Base-by-base conservation (phyloP, 176 grass and related monocot species). In the Triticum timopheevii region DNA sequence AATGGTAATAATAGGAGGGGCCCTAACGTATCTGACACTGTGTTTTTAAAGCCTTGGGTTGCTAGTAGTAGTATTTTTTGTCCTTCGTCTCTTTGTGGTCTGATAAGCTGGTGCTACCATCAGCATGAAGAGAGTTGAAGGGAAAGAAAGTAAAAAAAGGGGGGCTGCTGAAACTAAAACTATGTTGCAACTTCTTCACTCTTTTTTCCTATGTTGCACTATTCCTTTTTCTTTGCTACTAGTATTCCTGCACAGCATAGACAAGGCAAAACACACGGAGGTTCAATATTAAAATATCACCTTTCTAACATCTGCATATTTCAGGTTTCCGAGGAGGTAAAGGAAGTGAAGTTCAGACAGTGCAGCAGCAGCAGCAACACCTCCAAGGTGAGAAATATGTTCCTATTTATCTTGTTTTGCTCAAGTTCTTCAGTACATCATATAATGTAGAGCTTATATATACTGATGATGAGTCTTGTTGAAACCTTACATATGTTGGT, bases 171-270 rank as follows among this genome's bases (percentile, higher is more conserved):
- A 78, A 88, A 85, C 87, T 90, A 85, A 83, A 79, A 83, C 86
- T 93, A 88, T 84, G 86, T 61, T 91, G 83, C 83, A 83, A 86
- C 73, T 88, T 88, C 67, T 88, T 75, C 76, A 84, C 73, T 81
- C 50, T 58, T 90, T 91, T 42, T n/a, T 40, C 85, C 86, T 93
- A 93, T 88, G 90, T 73, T 93, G 81, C 84, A 90, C 85, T 90
- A 80, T 90, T 69, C 80, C 82, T 65, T 88, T 84, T 90, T 88
- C 83, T 80, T 86, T 93, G 84, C 63, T 93, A 83, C 91, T 93
- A 89, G 62, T 93, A 89, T 92, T 92, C 92, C 88, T 90, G 88
- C 86, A 84, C 71, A 13, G 61, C 22, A 58, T 58, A 54, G 24
- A 58, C 28, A 61, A 6, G 61, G 61, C n/a, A 27, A 85, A 40